Base-by-base conservation (phyloP, 164 flowering plant species). In the Buxus sempervirens region DNA sequence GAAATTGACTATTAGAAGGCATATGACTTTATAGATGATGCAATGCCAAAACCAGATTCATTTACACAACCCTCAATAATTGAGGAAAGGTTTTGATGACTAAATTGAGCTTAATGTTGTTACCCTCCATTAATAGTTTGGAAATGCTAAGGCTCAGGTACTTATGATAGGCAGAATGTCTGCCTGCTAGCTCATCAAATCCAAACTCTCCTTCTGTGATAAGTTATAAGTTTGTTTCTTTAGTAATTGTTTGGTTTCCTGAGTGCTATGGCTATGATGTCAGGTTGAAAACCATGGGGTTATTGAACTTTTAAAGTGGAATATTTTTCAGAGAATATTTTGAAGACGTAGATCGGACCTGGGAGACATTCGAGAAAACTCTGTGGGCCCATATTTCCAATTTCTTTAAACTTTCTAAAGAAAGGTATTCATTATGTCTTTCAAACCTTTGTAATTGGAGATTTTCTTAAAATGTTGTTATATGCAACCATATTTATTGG, bases 341-440 rank as follows among this genome's bases (percentile, higher is more conserved):
- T 84, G 99, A 96, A 84, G 99, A 96, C 75, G 97, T 93, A 3
- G 98, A 96, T 80, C 88, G 79, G 32, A 90, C 93, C 2, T 96
- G 98, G 99, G 98, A 96, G 80, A 91, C 98, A 58, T 96, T 93
- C 83, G 98, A 96, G 74, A 88, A 86, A 82, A 90, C 91, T 68
- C 76, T 96, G 54, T 96, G 99, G 99, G 90, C 71, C 42, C 98
- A 93, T 67, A 73, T 96, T 75, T 72, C 85, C 70, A 93, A 93
- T 79, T 96, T 83, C 79, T 90, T 76, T 65, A 88, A 85, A 77
- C 96, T 88, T 72, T 80, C 99, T 5, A 93, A 93, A 72, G 99
- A 93, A 70, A 96, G 97, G 99, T 96, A 83, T 65, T 48, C 15
- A 28, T 26, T 63, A 23, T 54, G 23, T 45, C 19, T 36, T 36